These are phyloP conservation scores for Erysimum cheiri DNA, from an alignment of 441 rosid genomes.

Conservation along the genomic window DNA sequence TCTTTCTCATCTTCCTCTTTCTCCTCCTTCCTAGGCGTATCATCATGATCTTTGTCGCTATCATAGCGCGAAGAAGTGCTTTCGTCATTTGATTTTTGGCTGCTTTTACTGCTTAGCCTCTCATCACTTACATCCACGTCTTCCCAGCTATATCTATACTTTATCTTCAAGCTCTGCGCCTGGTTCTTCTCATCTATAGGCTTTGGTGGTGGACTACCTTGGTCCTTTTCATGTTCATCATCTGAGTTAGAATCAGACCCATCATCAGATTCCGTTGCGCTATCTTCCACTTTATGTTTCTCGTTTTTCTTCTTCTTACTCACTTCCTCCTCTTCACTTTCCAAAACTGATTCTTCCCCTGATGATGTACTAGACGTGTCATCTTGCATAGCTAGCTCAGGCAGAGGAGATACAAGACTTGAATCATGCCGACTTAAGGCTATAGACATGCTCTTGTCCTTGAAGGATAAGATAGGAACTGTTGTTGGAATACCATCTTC, in stretches of 20 bases:
- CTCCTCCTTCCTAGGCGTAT: constrained; percentile 11
- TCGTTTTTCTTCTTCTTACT: constrained; percentile 3
- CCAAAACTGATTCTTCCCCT: constrained; percentile 14
- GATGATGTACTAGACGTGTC: constrained; percentile 28
- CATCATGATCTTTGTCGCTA: constrained; percentile 30
- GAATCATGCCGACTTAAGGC: constrained; percentile 43
- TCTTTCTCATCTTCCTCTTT: constrained; percentile 12
- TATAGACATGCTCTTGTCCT: constrained; percentile 44
- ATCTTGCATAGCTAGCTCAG: background rate
- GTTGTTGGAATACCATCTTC: constrained; percentile 45
- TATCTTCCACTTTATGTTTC: constrained; percentile 11
- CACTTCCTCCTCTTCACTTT: background rate
- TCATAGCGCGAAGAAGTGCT: constrained; percentile 31
- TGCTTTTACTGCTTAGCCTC: constrained; percentile 42
- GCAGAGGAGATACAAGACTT: constrained; percentile 9
- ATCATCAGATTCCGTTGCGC: constrained; percentile 17
- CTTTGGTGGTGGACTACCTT: constrained; percentile 13
- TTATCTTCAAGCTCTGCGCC: constrained; percentile 36
- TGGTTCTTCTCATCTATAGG: constrained; percentile 17
- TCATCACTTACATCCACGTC: constrained; percentile 21
- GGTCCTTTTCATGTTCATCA: constrained; percentile 11
- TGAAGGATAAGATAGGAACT: constrained; percentile 42
- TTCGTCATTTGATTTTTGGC: constrained; percentile 37
- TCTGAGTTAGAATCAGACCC: constrained; percentile 22
- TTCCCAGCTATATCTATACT: constrained; percentile 43